Percentiles rank a stretch among this genome's conserved stretches.
Conservation (phyloP, 2,329 filamentous ascomycete species). For the Fusarium miscanthi region DNA sequence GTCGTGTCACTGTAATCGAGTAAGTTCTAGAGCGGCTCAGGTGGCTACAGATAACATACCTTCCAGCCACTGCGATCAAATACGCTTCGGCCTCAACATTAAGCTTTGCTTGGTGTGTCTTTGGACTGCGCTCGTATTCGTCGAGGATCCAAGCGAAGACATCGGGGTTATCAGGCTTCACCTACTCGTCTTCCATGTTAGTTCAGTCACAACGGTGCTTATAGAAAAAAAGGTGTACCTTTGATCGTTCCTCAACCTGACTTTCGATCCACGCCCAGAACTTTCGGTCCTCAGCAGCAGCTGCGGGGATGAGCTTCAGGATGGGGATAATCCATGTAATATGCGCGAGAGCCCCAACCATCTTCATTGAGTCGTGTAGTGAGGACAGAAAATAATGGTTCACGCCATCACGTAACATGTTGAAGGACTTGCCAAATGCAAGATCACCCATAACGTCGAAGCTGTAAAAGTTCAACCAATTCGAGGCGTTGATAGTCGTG, state of each 20-base stretch:
- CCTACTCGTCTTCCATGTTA: background rate
- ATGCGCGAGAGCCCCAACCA: conserved; percentile 40
- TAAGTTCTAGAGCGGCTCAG: background rate
- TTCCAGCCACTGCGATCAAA: conserved; percentile 49
- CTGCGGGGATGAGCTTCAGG: conserved; percentile 11
- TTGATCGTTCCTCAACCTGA: conserved; percentile 22
- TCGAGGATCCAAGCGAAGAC: conserved; percentile 49
- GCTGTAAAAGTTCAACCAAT: conserved; percentile 50
- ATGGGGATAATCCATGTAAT: conserved; percentile 30
- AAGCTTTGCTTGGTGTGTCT: conserved; percentile 37
- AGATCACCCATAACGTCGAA: conserved; percentile 56
- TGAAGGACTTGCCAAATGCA: conserved; percentile 52
- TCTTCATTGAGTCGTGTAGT: conserved; percentile 39
- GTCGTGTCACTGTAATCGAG: conserved; percentile 49
- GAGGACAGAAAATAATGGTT: conserved; percentile 45
- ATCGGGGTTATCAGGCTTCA: conserved; percentile 41
- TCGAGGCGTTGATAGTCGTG: conserved; percentile 43
- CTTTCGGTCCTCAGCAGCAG: conserved; percentile 6
- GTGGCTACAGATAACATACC: conserved; percentile 21
- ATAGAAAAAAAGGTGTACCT: background rate
- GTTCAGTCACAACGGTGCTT: background rate
- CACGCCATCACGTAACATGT: conserved; percentile 47
- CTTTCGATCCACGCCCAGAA: conserved; percentile 20
- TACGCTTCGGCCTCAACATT: conserved; percentile 46
- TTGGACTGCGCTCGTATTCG: conserved; percentile 36